phyloP scores from a whole-genome alignment of 257 asterid species.

The Rauvolfia tetraphylla region DNA sequence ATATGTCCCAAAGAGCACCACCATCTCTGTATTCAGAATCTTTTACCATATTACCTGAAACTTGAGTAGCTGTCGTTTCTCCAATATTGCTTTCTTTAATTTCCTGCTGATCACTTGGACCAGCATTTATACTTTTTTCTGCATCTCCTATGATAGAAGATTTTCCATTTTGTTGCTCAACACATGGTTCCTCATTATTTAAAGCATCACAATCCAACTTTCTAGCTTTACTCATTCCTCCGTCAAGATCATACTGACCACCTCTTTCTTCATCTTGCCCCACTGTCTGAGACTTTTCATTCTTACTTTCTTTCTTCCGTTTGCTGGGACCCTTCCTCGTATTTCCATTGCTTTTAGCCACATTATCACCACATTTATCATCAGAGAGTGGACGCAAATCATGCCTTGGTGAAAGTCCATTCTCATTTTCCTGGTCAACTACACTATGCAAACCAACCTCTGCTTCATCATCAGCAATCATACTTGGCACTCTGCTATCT shows the following conservation, averaged over 20 bases:
- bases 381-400: not conserved
- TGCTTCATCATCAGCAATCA: not conserved
- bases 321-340: not conserved
- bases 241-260: not conserved
- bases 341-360: not conserved
- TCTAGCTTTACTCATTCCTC: not conserved
- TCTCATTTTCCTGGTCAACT: not conserved
- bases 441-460: not conserved
- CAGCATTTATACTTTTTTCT: not conserved
- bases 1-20: conserved; percentile 96
- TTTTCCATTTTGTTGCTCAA: not conserved
- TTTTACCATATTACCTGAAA: conserved; percentile 8
- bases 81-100: not conserved
- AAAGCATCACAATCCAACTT: not conserved
- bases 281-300: not conserved
- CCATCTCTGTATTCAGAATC: conserved; percentile 28
- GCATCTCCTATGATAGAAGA: not conserved
- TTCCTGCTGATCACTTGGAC: not conserved
- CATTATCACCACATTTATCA: not conserved
- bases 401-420: not conserved
- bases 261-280: not conserved
- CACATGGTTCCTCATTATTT: not conserved
- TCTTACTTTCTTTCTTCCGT: not conserved
- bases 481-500: not conserved
- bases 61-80: not conserved